Evolutionary conservation across 805 yeast genomes (phyloP), one percentile per base, ranked within the genome.

Genomic region (Saccharomycopsis oosterbeekiorum): DNA sequence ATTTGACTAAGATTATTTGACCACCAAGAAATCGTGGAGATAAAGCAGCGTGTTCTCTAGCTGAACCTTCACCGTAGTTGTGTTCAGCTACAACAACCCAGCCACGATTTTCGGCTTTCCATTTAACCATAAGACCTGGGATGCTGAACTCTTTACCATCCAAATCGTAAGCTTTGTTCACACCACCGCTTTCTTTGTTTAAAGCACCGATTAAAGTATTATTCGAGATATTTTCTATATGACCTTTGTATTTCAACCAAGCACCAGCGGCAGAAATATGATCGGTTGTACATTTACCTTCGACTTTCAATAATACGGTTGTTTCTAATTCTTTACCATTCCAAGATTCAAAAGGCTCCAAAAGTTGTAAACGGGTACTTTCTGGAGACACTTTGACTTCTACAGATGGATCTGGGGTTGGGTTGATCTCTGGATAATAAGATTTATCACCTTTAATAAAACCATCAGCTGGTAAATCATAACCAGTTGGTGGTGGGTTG

Each of bases 201-300:
- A 89, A 94, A 21, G 98, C 99, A 66, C 99, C 98, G 69, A 93
- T 93, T 70, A 93, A 80, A 12, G 98, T 94, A 78, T 93, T 93
- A 77, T 94, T 82, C 10, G 97, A 88, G 67, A 93, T 94, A 76
- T 93, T 93, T 72, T 93, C 97, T 70, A 93, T 80, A 72, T 93
- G 99, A 51, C 99, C 99, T 78, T 94, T 94, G 78, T 94, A 93
- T 79, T 94, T 94, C 76, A 93, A 82, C 99, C 99, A 93, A 15
- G 86, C 96, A 70, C 99, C 99, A 55, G 99, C 99, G 59, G 98
- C 98, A 29, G 97, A 91, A 68, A 93, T 94, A 73, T 93, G 99
- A 74, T 93, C 99, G 43, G 99, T 93, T 51, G 99, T 93, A 80
- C 98, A 94, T 75, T 93, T 93, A 66, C 99, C 99, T 76, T 90